phyloP scores from a whole-genome alignment of 2,329 filamentous ascomycete genomes.

The Fusarium succisae region DNA sequence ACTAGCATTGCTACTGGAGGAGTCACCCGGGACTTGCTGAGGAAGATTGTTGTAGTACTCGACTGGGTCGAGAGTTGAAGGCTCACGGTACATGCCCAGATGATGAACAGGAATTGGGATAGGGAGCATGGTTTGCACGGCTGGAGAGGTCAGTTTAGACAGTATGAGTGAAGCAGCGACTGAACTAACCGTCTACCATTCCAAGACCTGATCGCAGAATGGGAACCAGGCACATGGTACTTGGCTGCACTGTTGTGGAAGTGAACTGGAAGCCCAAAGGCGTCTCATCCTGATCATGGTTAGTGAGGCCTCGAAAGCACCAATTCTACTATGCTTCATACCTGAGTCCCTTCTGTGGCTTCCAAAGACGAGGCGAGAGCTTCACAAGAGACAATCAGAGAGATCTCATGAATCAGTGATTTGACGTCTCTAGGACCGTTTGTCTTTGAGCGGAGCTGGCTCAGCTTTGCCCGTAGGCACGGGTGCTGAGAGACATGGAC shows the following conservation, averaged over 20 bases:
- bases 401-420: slow-evolving; percentile 84
- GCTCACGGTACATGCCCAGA: slow-evolving; percentile 93
- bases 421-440: slow-evolving; percentile 81
- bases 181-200: slow-evolving; percentile 80
- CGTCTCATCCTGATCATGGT: slow-evolving; percentile 70
- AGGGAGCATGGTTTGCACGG: slow-evolving; percentile 85
- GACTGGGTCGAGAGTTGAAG: slow-evolving; percentile 84
- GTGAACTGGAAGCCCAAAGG: slow-evolving; percentile 82
- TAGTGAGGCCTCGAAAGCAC: not conserved
- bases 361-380: slow-evolving; percentile 74
- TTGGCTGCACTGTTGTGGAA: slow-evolving; percentile 69
- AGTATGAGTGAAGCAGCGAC: not conserved
- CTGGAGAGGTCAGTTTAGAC: slow-evolving; percentile 51
- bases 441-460: slow-evolving; percentile 80
- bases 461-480: slow-evolving; percentile 87
- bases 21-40: slow-evolving; percentile 65
- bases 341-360: slow-evolving; percentile 67
- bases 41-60: slow-evolving; percentile 99
- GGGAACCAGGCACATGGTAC: slow-evolving; percentile 81
- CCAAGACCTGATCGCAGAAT: slow-evolving; percentile 91
- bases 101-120: slow-evolving; percentile 85
- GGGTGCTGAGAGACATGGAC: slow-evolving; percentile 87
- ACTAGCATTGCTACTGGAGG: slow-evolving; percentile 51
- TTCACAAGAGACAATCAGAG: slow-evolving; percentile 83
- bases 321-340: slow-evolving; percentile 50